Conservation (phyloP, 176 grass and related monocot genomes). For the Avena sativa region DNA sequence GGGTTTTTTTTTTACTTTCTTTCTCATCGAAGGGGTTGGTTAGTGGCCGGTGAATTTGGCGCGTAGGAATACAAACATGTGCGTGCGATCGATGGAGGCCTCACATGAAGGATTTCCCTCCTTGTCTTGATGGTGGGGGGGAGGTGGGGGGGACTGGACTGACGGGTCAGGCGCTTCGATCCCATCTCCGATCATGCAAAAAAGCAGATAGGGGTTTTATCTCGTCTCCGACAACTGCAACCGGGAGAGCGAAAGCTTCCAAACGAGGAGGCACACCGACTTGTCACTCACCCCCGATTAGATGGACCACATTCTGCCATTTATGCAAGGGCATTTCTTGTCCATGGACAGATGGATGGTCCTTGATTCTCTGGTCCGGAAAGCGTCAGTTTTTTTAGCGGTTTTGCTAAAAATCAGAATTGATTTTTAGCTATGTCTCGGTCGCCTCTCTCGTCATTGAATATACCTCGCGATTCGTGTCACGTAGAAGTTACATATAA, state of each 20-base stretch:
- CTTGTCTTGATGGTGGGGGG: background rate
- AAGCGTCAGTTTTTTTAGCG: too few relatives aligned
- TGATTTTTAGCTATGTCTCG: too few relatives aligned
- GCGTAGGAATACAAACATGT: too few relatives aligned
- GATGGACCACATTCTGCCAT: conserved; percentile 13
- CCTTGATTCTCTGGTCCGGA: background rate
- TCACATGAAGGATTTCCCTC: background rate
- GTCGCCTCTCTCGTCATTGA: too few relatives aligned
- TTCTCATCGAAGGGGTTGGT: too few relatives aligned
- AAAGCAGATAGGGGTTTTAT: too few relatives aligned
- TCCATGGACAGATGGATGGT: background rate
- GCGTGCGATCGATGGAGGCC: background rate
- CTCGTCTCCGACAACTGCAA: too few relatives aligned
- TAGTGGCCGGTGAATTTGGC: too few relatives aligned
- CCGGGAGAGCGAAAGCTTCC: conserved; percentile 37
- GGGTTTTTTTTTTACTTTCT: too few relatives aligned
- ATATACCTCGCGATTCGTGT: too few relatives aligned
- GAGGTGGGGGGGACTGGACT: background rate
- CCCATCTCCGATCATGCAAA: background rate
- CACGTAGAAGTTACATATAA: too few relatives aligned
- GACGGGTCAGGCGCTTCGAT: background rate
- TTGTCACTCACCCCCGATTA: conserved; percentile 23
- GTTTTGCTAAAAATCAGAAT: too few relatives aligned
- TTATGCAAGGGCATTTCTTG: background rate
- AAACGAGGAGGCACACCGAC: conserved; percentile 29